Conservation (phyloP, 1,284 basidiomycete genomes). For the Phellopilus nigrolimitatus region DNA sequence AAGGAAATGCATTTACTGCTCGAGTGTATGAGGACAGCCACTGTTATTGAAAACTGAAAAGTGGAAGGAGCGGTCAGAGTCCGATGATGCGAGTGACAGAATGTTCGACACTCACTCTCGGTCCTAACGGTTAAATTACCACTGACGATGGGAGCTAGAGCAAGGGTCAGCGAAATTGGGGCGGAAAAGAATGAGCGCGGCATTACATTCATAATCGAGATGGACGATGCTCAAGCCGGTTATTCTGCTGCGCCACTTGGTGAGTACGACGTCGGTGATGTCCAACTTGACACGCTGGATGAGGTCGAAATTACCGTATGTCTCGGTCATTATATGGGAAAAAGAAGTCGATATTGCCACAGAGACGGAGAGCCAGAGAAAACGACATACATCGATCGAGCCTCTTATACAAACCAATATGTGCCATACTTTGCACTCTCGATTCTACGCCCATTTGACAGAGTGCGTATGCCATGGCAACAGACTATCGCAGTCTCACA, state of each 20-base stretch:
- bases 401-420: background rate
- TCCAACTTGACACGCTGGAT: slow-evolving; percentile 66
- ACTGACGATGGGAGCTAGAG: slow-evolving; percentile 79
- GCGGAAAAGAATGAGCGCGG: slow-evolving; percentile 7
- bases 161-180: slow-evolving; percentile 15
- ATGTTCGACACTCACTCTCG: slow-evolving; percentile 63
- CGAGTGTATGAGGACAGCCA: slow-evolving; percentile 90
- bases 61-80: slow-evolving; percentile 13
- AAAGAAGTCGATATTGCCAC: background rate
- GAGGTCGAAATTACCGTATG: slow-evolving; percentile 76
- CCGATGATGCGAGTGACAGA: slow-evolving; percentile 3
- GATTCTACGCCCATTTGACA: no score
- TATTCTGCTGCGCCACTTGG: slow-evolving; percentile 79
- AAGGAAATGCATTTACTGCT: slow-evolving; percentile 54
- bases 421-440: no score
- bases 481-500: no score
- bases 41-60: slow-evolving; percentile 87
- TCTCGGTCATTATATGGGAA: slow-evolving; percentile 25
- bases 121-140: slow-evolving; percentile 92
- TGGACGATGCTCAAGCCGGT: slow-evolving; percentile 79
- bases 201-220: slow-evolving; percentile 74
- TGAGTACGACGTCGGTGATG: slow-evolving; percentile 72
- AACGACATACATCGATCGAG: slow-evolving; percentile 7
- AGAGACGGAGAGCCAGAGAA: background rate
- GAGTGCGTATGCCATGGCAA: no score